Evolutionary conservation across 495 filamentous ascomycete genomes (phyloP).

Genomic region (Neurospora sp.): DNA sequence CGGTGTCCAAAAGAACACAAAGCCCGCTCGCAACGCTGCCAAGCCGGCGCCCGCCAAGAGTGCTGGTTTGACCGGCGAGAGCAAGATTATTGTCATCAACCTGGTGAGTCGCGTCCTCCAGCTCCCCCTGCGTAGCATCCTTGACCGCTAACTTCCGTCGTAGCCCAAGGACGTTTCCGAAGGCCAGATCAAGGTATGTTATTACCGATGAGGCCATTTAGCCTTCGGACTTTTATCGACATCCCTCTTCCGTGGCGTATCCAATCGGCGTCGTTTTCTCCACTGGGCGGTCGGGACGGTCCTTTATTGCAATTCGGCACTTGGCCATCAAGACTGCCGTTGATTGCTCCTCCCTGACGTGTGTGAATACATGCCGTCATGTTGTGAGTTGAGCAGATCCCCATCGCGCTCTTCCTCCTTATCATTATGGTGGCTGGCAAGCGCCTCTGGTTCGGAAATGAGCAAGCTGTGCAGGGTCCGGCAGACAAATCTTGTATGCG

Average conservation of each 20-base stretch:
- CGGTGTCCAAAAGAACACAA: constrained; percentile 75
- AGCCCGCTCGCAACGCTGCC: constrained; percentile 44
- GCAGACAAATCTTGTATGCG: constrained; percentile 5
- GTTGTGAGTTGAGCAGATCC: constrained; percentile 38
- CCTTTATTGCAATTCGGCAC: constrained; percentile 10
- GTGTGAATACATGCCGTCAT: constrained; percentile 17
- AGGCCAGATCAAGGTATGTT: constrained; percentile 99
- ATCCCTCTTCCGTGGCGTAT: constrained; percentile 32
- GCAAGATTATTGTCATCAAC: constrained; percentile 97
- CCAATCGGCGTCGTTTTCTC: constrained; percentile 33
- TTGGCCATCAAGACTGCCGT: constrained; percentile 20
- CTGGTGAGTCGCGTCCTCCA: constrained; percentile 57
- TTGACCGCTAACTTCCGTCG: constrained; percentile 37
- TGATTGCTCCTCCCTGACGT: constrained; percentile 28
- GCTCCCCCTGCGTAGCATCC: neutral
- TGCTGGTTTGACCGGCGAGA: constrained; percentile 54
- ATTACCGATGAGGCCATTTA: constrained; percentile 54
- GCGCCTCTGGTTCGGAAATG: constrained; percentile 24
- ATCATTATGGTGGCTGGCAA: constrained; percentile 43
- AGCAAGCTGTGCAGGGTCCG: constrained; percentile 12
- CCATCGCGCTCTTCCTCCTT: constrained; percentile 28
- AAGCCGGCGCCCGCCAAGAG: constrained; percentile 53
- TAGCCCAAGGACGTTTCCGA: constrained; percentile 94
- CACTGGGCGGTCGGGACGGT: constrained; percentile 17
- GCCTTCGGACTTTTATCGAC: constrained; percentile 46